Base-by-base conservation (phyloP, 1,284 basidiomycete genomes). In the Pseudozyma flocculosa region DNA sequence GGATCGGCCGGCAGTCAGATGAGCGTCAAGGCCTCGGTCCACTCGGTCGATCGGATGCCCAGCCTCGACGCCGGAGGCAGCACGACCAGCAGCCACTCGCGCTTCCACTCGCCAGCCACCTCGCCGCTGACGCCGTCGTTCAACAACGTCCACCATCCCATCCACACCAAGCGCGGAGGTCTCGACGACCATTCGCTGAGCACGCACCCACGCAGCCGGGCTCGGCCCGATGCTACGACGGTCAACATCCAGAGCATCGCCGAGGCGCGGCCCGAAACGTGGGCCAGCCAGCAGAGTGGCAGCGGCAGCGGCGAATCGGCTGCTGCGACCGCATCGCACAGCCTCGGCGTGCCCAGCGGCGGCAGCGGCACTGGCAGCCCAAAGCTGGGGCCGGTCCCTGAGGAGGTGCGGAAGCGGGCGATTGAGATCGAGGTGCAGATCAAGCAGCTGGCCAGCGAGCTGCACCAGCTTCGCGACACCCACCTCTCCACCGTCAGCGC, bases 381-480 rank as follows among this genome's bases (percentile, higher is more conserved):
- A 4, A 34, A 34, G 4, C 32, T 34, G 10, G 32, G 32, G 4
- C 4, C 18, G 17, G 50, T 66, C 18, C 51, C 54, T 0, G 59
- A 66, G 39, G 59, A 61, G 34, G 63, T 66, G 4, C 46, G 54
- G 8, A 52, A 43, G 29, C 54, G 63, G 2, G 63, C 59, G 7
- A 57, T 52, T n/a, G 63, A 66, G 22, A 54, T 70, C 39, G 63
- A 70, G 48, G 48, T 43, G 9, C 55, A 62, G 41, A 67, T 70
- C 19, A 46, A 50, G 29, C 63, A 63, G 22, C 51, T 67, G 23
- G 52, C 60, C 43, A 52, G 48, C 21, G 67, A 70, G 44, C 48
- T 70, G 23, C 45, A 43, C 43, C 54, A 61, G 19, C 63, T 66
- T 11, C 54, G 63, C 15, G 30, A 61, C 24, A 45, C 57, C 40